Percentiles rank a stretch among this genome's conserved stretches.
These are phyloP conservation scores for Ogataea henricii DNA, from an alignment of 805 yeast genomes.

Conservation along the genomic window DNA sequence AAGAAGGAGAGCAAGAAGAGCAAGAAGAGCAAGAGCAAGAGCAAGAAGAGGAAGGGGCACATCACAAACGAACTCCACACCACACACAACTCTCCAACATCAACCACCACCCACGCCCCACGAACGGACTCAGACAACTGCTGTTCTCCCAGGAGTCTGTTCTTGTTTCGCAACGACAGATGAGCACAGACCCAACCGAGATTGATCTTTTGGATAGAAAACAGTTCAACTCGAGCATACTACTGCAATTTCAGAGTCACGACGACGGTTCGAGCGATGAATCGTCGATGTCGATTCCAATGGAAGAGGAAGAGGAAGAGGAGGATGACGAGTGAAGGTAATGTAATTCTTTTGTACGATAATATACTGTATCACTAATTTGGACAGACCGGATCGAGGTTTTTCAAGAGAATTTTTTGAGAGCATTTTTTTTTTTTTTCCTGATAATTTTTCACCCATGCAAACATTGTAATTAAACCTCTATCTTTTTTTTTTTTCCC, in stretches of 20 bases:
- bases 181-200: neutral
- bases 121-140: neutral
- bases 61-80: too few relatives aligned
- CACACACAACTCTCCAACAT: too few relatives aligned
- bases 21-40: neutral
- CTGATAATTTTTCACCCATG: neutral
- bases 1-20: conserved; percentile 6
- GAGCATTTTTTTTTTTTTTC: neutral
- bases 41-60: neutral
- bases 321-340: conserved; percentile 14
- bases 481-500: too few relatives aligned
- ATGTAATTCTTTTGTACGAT: conserved; percentile 1
- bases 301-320: conserved; percentile 26
- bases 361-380: neutral
- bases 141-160: neutral
- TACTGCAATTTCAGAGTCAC: conserved; percentile 12
- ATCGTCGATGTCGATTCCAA: conserved; percentile 19
- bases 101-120: neutral
- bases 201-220: conserved; percentile 17
- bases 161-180: neutral
- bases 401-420: too few relatives aligned
- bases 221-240: conserved; percentile 20
- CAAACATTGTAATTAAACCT: neutral
- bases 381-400: too few relatives aligned
- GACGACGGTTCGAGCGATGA: conserved; percentile 10